Evolutionary conservation across 768 basidiomycete genomes (phyloP), one percentile per base, ranked within the genome.

Genomic region (Mrakia hoshinonis): DNA sequence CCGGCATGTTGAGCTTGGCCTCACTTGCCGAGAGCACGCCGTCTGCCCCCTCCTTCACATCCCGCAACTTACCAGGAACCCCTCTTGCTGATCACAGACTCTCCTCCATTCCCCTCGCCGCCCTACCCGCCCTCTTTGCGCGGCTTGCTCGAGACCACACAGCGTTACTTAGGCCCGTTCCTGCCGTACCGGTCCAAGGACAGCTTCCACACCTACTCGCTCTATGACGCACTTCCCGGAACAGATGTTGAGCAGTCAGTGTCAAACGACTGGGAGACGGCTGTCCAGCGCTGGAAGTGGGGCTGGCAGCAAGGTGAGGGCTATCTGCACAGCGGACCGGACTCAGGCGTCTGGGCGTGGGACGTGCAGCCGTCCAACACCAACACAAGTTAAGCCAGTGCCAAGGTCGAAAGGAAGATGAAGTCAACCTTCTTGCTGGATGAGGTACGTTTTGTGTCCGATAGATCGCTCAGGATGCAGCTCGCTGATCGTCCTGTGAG

Each of bases 151-250:
- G 39, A 69, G 18, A 60, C 38, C 9, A 71, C 70, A 4, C 70
- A 54, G 22, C 70, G 49, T 26, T 71, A 71, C 54, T 46, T 46
- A 11, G 70, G 70, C 38, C 51, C 49, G 11, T 38, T 71, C 43
- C 24, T 18, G 52, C 70, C 70, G 12, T 71, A 52, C 46, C 62
- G 70, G 13, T 52, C 70, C 22, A 2, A 2, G 1, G 70, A 63
- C 26, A 71, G 66, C 47, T n/a, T 29, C 20, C 43, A 46, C 29
- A 71, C 70, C n/a, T 71, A 52, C 49, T n/a, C 49, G 15, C 38
- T 71, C 0, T 71, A 71, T 39, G 70, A 71, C 62, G n/a, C 9
- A 15, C 49, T 71, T 11, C 70, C 70, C 11, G 51, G 49, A 18
- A 47, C 69, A n/a, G 15, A 49, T 1, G 34, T 7, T 34, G 5